These are phyloP conservation scores for Colletotrichum lindemuthianum DNA, from an alignment of 2,329 filamentous ascomycete species.

Conservation along the genomic window DNA sequence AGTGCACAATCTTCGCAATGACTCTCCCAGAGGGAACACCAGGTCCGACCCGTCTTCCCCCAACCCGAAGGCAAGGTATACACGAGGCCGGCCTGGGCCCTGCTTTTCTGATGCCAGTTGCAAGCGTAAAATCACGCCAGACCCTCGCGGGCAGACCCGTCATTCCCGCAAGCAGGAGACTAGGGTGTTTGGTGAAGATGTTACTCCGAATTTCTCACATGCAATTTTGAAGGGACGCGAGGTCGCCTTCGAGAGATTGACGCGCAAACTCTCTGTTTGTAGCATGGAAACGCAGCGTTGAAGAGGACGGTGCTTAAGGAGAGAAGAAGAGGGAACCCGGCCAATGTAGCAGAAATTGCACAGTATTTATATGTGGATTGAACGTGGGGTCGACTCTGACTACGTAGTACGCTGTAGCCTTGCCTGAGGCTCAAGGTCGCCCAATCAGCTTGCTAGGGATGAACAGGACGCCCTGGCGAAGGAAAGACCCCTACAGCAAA, in stretches of 20 bases:
- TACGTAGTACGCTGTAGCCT: conserved; percentile 35
- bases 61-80: conserved; percentile 36
- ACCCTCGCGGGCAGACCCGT: conserved; percentile 83
- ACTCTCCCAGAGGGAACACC: conserved; percentile 82
- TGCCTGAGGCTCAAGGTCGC: conserved; percentile 26
- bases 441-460: conserved; percentile 25
- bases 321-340: conserved; percentile 47
- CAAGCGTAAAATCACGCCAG: conserved; percentile 84
- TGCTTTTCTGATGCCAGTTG: conserved; percentile 95
- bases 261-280: conserved; percentile 71
- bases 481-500: conserved; percentile 15
- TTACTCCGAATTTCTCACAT: conserved; percentile 99
- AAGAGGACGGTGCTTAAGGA: conserved; percentile 78
- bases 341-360: conserved; percentile 9
- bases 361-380: conserved; percentile 27
- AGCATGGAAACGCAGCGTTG: conserved; percentile 97
- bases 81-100: conserved; percentile 54
- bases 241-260: conserved; percentile 21
- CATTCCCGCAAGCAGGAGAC: conserved; percentile 53
- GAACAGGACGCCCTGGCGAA: not conserved
- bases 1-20: conserved; percentile 91
- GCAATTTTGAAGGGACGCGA: conserved; percentile 55
- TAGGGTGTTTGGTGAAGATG: conserved; percentile 71
- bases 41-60: conserved; percentile 44
- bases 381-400: conserved; percentile 30